Evolutionary conservation across 192 early-diverging fungal species (phyloP).

Genomic region (Phlyctochytrium bullatum): DNA sequence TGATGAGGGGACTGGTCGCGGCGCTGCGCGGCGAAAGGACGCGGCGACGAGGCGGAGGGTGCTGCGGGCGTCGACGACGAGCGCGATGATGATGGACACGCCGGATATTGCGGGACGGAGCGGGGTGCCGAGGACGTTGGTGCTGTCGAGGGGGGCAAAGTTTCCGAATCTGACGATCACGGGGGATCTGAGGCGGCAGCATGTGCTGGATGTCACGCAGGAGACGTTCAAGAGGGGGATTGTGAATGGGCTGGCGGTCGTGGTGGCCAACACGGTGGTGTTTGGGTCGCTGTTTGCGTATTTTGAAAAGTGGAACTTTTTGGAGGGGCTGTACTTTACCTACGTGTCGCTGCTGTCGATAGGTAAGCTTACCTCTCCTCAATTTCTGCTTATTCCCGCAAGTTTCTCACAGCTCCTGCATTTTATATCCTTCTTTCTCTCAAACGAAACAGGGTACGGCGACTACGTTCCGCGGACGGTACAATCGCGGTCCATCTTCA

Average conservation of each 20-base stretch:
- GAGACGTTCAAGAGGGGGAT: slow-evolving; percentile 37
- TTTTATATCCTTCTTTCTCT: slow-evolving; percentile 6
- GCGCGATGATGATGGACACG: too few relatives aligned
- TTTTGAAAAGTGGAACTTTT: slow-evolving; percentile 43
- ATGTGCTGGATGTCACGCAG: slow-evolving; percentile 37
- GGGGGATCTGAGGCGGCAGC: slow-evolving; percentile 22
- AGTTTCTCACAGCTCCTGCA: not conserved
- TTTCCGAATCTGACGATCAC: slow-evolving; percentile 38
- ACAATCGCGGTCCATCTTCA: slow-evolving; percentile 39
- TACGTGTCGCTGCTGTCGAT: slow-evolving; percentile 45
- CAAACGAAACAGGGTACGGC: too few relatives aligned
- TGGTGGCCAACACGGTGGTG: slow-evolving; percentile 39
- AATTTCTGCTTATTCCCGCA: not conserved
- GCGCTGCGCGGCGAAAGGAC: too few relatives aligned
- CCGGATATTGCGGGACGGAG: too few relatives aligned
- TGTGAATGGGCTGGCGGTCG: slow-evolving; percentile 20
- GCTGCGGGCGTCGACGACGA: too few relatives aligned
- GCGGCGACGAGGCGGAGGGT: too few relatives aligned
- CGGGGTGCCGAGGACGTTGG: slow-evolving; percentile 15
- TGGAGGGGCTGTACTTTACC: slow-evolving; percentile 50
- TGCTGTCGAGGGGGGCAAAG: slow-evolving; percentile 25
- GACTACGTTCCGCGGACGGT: slow-evolving; percentile 36
- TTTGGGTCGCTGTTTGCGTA: slow-evolving; percentile 40
- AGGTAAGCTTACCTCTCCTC: slow-evolving; percentile 21
- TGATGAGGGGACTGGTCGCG: too few relatives aligned